phyloP scores from a whole-genome alignment of 2,329 filamentous ascomycete species.

The Dactylella cylindrospora region DNA sequence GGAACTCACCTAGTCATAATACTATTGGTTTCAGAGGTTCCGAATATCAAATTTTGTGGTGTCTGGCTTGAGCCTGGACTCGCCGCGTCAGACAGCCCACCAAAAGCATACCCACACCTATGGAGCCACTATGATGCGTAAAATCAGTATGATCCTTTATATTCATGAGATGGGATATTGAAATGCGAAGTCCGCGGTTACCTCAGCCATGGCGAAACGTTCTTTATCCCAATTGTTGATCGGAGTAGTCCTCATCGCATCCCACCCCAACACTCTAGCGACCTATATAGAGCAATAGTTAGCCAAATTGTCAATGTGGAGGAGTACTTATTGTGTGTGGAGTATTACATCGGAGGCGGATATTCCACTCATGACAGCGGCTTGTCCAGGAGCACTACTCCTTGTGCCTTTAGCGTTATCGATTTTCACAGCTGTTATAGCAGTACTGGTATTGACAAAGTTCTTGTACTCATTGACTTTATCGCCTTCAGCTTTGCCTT shows the following conservation, averaged over 20 bases:
- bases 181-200: neutral
- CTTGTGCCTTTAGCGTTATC: constrained; percentile 1
- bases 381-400: neutral
- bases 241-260: neutral
- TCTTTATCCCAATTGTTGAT: neutral
- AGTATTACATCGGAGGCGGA: constrained; percentile 8
- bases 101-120: constrained; percentile 3
- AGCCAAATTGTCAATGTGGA: neutral
- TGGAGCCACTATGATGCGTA: constrained; percentile 1
- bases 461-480: neutral
- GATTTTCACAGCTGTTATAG: constrained; percentile 2
- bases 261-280: neutral
- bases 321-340: neutral
- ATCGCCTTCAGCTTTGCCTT: no score
- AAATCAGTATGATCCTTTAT: neutral
- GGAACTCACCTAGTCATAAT: constrained; percentile 11
- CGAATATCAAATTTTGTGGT: constrained; percentile 12
- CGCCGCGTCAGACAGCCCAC: constrained; percentile 1
- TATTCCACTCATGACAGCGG: constrained; percentile 2
- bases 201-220: constrained; percentile 9
- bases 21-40: constrained; percentile 13
- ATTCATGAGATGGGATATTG: no score
- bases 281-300: neutral
- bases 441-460: neutral
- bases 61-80: neutral